Base-by-base conservation (phyloP, 805 yeast species). In the Teunomyces stri region DNA sequence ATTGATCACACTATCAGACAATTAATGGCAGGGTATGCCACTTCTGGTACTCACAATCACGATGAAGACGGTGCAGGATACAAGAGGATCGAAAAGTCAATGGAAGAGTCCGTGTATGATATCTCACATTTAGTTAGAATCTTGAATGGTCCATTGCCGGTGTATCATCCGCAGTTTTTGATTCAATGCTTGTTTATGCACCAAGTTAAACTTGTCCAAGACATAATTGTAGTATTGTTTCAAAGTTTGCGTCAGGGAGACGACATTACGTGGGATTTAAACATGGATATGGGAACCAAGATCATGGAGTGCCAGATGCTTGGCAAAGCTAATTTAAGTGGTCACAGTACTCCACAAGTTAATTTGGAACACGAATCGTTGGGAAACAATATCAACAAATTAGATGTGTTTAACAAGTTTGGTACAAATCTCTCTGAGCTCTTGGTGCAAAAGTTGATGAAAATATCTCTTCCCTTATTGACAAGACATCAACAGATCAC, bases 401-500 rank as follows among this genome's bases (percentile, higher is more conserved):
- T 44, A 36, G 49, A 49, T 7, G 44, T 49, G 0, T 49, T 49
- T 34, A 22, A 34, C 13, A 45, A 55, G 15, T 83, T 81, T 54
- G 72, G 70, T 48, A 56, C 61, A 7, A 57, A 61, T 2, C 72
- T 81, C 15, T 73, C 80, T 3, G 73, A 68, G 1, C 61, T 78
- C 2, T 67, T 91, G 18, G 67, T 74, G 12, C 86, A 84, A 18
- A 80, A 80, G 50, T 69, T 91, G 44, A 80, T 81, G 36, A 81
- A 78, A 49, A 71, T 79, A 4, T 75, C 92, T 1, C 68, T 91
- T 22, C 97, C 97, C 0, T 84, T 84, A 51, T 62, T 91, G 25
- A 89, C 96, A 0, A 81, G 96, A 50, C 97, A 91, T 66, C 97
- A 91, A 62, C 98, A 91, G 59, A 82, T 85, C 25, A 89, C 97